Base-by-base conservation (phyloP, 495 filamentous ascomycete species). In the Aspergillus ostianus region DNA sequence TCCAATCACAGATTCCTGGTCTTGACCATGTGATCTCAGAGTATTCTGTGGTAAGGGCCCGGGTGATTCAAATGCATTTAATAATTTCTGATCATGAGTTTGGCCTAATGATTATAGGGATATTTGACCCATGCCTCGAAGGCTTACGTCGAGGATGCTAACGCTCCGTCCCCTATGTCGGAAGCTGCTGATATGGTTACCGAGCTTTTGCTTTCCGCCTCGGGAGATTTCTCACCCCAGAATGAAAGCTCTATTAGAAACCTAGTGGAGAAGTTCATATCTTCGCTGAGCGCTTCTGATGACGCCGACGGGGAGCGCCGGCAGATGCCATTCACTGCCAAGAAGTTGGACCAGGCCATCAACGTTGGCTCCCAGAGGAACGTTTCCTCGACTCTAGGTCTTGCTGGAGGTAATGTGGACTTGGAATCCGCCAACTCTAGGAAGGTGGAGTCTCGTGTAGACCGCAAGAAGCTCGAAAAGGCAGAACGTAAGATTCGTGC, bases 401-500 rank as follows among this genome's bases (percentile, higher is more conserved):
- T 99, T 23, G 85, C 92, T 20, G 90, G 88, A 55, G 89, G 86
- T 19, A 85, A 79, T 52, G 92, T 98, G 30, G 94, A 99, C 70
- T 80, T 99, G 48, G 94, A 99, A 72, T 94, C 94, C 44, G 92
- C 92, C 62, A 93, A 92, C 64, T 77, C 84, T 19, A 82, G 93
- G 54, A 98, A 98, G 80, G 88, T 99, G 23, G 94, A 99, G 77
- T 97, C 93, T 58, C 89, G 92, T 64, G 94, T 99, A 53, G 95
- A 99, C 76, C 86, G 87, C 73, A 99, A 98, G 87, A 99, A 99
- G 82, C 88, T 99, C 1, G 94, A 99, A 75, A 99, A 99, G 80
- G 94, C 94, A 8, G 94, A 99, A 76, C 83, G 90, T 41, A 99
- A 99, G 81, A 96, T 99, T 70, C 90, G 89, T 58, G 93, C 92